phyloP scores from a whole-genome alignment of 1,139 yeast species.

The Suhomyces wounanorum region DNA sequence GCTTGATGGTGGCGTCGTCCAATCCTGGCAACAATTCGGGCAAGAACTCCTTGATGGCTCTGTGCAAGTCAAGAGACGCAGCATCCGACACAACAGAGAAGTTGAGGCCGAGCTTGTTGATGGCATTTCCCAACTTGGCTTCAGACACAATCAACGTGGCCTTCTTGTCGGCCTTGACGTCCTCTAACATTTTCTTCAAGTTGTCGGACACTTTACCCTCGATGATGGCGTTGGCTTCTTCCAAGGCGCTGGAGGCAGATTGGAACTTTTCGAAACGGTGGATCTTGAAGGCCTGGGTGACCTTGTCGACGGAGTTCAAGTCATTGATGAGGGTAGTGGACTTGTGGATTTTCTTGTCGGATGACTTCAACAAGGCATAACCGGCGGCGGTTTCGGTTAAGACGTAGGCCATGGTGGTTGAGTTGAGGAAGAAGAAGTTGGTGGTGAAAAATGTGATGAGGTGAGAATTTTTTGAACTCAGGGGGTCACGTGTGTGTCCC shows the following conservation, averaged over 20 bases:
- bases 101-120: conserved; percentile 89
- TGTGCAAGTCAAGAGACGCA: conserved; percentile 88
- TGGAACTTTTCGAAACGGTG: conserved; percentile 93
- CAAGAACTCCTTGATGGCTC: conserved; percentile 91
- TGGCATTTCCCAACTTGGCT: conserved; percentile 93
- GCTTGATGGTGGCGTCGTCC: conserved; percentile 78
- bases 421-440: conserved; percentile 3
- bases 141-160: conserved; percentile 90
- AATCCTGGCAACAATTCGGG: conserved; percentile 95
- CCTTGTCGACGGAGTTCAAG: conserved; percentile 81
- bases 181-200: conserved; percentile 74
- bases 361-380: conserved; percentile 93
- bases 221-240: conserved; percentile 87
- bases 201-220: conserved; percentile 93
- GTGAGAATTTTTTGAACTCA: conserved; percentile 20
- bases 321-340: conserved; percentile 74
- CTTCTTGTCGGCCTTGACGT: conserved; percentile 85
- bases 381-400: conserved; percentile 99
- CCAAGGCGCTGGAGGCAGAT: conserved; percentile 94
- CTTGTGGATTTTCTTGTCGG: conserved; percentile 96
- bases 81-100: conserved; percentile 92
- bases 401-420: conserved; percentile 75
- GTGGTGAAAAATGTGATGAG: conserved; percentile 25
- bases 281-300: conserved; percentile 76
- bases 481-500: conserved; percentile 3